A percentile compares a stretch with the other conserved stretches of the same genome.
Evolutionary conservation across 805 yeast species (phyloP).

Genomic region (Sungouiella blattae): DNA sequence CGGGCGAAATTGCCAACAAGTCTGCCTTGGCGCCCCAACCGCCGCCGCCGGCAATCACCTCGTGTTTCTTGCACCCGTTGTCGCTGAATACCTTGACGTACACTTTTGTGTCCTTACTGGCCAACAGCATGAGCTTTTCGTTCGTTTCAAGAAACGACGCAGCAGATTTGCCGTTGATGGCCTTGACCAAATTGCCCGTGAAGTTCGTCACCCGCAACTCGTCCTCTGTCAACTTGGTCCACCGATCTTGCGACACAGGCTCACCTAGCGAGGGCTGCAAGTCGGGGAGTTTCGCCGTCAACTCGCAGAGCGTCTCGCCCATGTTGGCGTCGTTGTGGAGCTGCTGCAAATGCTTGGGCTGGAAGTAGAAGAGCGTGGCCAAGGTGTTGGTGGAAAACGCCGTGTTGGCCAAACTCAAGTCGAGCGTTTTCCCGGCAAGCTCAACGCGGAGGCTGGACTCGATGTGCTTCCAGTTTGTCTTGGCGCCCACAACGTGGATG

Average conservation of each 20-base stretch:
- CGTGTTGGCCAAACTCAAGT: conserved; percentile 36
- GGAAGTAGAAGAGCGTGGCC: conserved; percentile 35
- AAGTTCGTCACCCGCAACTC: conserved; percentile 44
- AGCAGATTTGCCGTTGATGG: conserved; percentile 54
- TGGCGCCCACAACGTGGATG: conserved; percentile 29
- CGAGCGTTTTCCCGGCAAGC: conserved; percentile 14
- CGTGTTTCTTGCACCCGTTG: conserved; percentile 26
- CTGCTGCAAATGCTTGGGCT: conserved; percentile 7
- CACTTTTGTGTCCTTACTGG: conserved; percentile 43
- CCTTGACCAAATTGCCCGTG: conserved; percentile 57
- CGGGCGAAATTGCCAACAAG: conserved; percentile 63
- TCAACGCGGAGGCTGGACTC: conserved; percentile 21
- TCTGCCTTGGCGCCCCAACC: conserved; percentile 72
- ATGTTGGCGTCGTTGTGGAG: conserved; percentile 11
- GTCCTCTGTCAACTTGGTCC: conserved; percentile 28
- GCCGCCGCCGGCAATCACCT: conserved; percentile 72
- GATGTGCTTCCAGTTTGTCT: conserved; percentile 37
- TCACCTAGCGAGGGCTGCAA: conserved; percentile 5
- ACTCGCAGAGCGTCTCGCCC: conserved; percentile 29
- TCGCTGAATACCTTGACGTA: conserved; percentile 29
- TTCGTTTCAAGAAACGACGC: conserved; percentile 52
- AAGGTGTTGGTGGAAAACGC: conserved; percentile 33
- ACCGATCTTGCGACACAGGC: conserved; percentile 22
- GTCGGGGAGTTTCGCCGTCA: conserved; percentile 23
- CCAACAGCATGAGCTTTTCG: conserved; percentile 32